phyloP scores from a whole-genome alignment of 371 early-diverging fungal species.

The Capillidium rhysosporum region DNA sequence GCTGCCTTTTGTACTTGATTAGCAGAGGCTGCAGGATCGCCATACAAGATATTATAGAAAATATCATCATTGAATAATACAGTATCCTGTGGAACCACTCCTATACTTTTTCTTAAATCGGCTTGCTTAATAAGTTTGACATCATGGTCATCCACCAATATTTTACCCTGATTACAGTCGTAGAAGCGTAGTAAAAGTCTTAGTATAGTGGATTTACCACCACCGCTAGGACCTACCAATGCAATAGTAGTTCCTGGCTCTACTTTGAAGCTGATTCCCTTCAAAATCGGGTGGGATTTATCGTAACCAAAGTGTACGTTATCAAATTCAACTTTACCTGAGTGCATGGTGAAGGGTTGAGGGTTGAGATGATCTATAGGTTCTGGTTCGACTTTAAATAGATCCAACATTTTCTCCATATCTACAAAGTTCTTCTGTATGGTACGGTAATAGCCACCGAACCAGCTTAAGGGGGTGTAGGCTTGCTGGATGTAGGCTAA shows the following conservation, averaged over 20 bases:
- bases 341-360: slow-evolving; percentile 11
- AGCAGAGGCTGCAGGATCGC: slow-evolving; percentile 15
- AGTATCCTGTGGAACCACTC: slow-evolving; percentile 72
- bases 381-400: slow-evolving; percentile 21
- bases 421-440: slow-evolving; percentile 38
- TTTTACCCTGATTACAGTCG: slow-evolving; percentile 54
- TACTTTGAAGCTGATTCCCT: slow-evolving; percentile 27
- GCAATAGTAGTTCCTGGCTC: slow-evolving; percentile 35
- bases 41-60: slow-evolving; percentile 36
- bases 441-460: slow-evolving; percentile 18
- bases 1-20: slow-evolving; percentile 25
- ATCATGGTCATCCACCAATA: slow-evolving; percentile 78
- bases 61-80: slow-evolving; percentile 35
- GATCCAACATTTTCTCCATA: slow-evolving; percentile 52
- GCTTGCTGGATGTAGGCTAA: slow-evolving; percentile 64
- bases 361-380: slow-evolving; percentile 24
- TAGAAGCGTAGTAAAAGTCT: slow-evolving; percentile 83
- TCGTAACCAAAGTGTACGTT: slow-evolving; percentile 39
- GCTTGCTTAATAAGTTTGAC: slow-evolving; percentile 43
- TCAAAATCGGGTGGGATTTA: slow-evolving; percentile 21
- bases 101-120: slow-evolving; percentile 47
- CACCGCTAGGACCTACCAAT: slow-evolving; percentile 64
- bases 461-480: slow-evolving; percentile 35
- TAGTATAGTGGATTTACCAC: slow-evolving; percentile 78
- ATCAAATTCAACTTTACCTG: slow-evolving; percentile 23